Evolutionary conservation across 1,284 basidiomycete genomes (phyloP).

Genomic region (Athelia sp.): DNA sequence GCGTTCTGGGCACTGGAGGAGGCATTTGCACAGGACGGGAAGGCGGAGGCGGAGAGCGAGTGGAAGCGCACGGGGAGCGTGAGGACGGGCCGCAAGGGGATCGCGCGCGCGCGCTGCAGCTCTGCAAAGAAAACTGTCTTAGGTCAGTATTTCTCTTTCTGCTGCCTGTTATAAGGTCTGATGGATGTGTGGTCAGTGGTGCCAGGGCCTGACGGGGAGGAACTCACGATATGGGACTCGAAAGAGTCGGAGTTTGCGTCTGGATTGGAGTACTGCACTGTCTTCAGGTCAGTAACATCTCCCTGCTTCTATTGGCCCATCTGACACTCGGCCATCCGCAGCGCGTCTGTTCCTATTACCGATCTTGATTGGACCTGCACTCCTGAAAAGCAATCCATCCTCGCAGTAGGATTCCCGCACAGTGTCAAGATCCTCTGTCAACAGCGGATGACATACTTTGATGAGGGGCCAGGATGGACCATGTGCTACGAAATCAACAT

Average conservation of each 20-base stretch:
- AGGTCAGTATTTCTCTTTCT: constrained; percentile 32
- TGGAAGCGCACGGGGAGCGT: constrained; percentile 77
- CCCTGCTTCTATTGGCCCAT: background rate
- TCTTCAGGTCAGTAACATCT: constrained; percentile 48
- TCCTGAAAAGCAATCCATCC: constrained; percentile 81
- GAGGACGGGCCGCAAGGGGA: constrained; percentile 59
- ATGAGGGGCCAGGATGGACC: constrained; percentile 76
- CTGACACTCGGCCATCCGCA: background rate
- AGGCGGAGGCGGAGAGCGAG: constrained; percentile 16
- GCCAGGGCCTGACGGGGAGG: constrained; percentile 50
- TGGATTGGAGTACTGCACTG: constrained; percentile 70
- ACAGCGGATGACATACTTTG: constrained; percentile 86
- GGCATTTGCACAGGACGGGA: constrained; percentile 14
- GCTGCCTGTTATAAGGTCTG: constrained; percentile 3
- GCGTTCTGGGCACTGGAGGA: constrained; percentile 78
- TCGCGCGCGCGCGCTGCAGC: constrained; percentile 75
- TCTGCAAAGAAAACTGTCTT: constrained; percentile 86
- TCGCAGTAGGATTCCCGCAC: constrained; percentile 80
- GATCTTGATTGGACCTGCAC: constrained; percentile 93
- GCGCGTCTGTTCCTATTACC: constrained; percentile 50
- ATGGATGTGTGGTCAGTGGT: constrained; percentile 40
- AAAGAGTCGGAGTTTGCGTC: constrained; percentile 91
- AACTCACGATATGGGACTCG: constrained; percentile 92
- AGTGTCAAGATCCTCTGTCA: constrained; percentile 82
- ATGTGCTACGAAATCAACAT: constrained; percentile 71